Evolutionary conservation across 257 asterid genomes (phyloP).

Genomic region (Ocimum tenuiflorum): DNA sequence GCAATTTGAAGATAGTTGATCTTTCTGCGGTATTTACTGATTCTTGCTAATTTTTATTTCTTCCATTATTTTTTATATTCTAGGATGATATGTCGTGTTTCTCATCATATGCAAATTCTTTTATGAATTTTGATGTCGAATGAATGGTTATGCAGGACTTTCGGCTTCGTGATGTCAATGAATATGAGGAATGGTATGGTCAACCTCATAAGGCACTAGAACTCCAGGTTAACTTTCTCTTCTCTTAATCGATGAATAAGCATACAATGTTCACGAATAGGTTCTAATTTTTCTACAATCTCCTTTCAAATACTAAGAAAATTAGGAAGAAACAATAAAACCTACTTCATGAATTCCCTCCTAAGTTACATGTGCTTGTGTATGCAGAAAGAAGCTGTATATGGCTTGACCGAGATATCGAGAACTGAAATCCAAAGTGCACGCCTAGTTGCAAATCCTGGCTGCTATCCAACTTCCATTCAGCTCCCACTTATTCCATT

Average conservation of each 20-base stretch:
- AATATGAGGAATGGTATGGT: slow-evolving; percentile 93
- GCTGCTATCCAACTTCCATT: slow-evolving; percentile 89
- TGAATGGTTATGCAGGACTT: slow-evolving; percentile 59
- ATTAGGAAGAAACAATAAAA: neutral
- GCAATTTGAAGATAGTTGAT: slow-evolving; percentile 72
- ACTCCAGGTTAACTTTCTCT: slow-evolving; percentile 54
- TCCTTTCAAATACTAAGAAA: neutral
- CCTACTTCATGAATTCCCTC: neutral
- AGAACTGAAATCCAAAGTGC: slow-evolving; percentile 63
- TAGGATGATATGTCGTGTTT: neutral
- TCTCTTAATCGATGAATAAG: neutral
- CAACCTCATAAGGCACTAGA: slow-evolving; percentile 78
- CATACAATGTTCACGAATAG: neutral
- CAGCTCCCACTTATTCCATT: slow-evolving; percentile 90
- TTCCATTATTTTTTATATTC: neutral
- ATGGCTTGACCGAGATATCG: slow-evolving; percentile 82
- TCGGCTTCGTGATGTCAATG: slow-evolving; percentile 65
- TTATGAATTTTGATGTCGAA: neutral
- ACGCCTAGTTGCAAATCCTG: slow-evolving; percentile 90
- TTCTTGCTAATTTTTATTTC: neutral
- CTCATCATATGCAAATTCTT: neutral
- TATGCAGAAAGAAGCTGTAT: slow-evolving; percentile 79
- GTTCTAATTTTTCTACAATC: neutral
- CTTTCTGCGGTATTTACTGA: slow-evolving; percentile 76
- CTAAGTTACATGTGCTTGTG: neutral